Base-by-base conservation (phyloP, 176 grass and related monocot genomes). In the Aegilops umbellulata region DNA sequence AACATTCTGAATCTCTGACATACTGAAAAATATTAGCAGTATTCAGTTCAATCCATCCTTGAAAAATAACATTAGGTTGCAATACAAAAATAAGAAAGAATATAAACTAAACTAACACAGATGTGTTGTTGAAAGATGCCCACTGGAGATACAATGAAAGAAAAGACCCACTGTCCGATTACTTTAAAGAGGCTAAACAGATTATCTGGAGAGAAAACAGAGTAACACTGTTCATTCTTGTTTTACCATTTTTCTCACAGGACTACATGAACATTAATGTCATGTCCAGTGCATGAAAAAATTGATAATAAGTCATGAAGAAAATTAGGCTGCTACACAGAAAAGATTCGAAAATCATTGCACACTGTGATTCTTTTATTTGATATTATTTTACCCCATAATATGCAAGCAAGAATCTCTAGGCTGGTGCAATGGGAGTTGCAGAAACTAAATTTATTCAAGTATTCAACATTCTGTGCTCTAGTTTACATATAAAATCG, bases 1-100 rank as follows among this genome's bases (percentile, higher is more conserved):
- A 29, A 93, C 95, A 93, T 95, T 98, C 78, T 92, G 93, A 90
- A 98, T 94, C 86, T 98, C 95, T 46, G 93, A 82, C 83, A 92
- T 87, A 65, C 92, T 99, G 89, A 87, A 79, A 36, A 91, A 86
- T 77, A 91, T 77, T 19, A 77, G 68, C 53, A 78, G 5, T 25
- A 27, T 72, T 89, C 72, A 92, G 51, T 89, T 86, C 29, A 78
- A 63, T 34, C 9, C 7, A 79, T 53, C 49, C 49, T 53, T 19
- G 5, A 19, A 53, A 53, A 53, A 44, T 16, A 83, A 61, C 15
- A 67, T 22, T 25, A 74, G 31, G 5, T 61, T 36, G 35, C 3
- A 17, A 87, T 49, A 58, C 34, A 8, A 78, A 61, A 75, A 36
- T 36, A 53, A 71, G 51, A 38, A 63, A 20, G 10, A 88, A 2